These are phyloP conservation scores for Williopsis jadinii DNA, from an alignment of 1,139 yeast species.

Conservation along the genomic window DNA sequence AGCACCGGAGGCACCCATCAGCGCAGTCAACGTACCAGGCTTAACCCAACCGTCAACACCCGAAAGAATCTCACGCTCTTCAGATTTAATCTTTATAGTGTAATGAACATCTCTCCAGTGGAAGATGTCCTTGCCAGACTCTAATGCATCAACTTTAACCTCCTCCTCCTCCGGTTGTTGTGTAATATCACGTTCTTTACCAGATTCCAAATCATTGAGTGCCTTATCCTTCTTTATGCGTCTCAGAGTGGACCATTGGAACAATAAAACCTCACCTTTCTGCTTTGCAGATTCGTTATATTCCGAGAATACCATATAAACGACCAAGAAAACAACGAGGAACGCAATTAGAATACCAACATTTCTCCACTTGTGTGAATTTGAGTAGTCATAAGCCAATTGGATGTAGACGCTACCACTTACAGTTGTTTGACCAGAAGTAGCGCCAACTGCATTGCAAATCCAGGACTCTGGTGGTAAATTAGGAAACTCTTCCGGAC, in stretches of 20 bases:
- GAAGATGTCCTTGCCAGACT: slow-evolving; percentile 21
- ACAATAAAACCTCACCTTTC: slow-evolving; percentile 76
- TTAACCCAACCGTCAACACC: slow-evolving; percentile 81
- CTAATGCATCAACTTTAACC: slow-evolving; percentile 18
- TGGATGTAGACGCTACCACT: slow-evolving; percentile 52
- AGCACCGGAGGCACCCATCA: slow-evolving; percentile 88
- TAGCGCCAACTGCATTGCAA: slow-evolving; percentile 60
- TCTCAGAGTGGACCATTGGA: slow-evolving; percentile 41
- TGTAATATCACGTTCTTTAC: slow-evolving; percentile 14
- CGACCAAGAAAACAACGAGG: slow-evolving; percentile 26
- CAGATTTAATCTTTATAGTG: slow-evolving; percentile 51
- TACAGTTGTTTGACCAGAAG: slow-evolving; percentile 47
- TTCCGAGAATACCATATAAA: slow-evolving; percentile 48
- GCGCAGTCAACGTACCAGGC: slow-evolving; percentile 69
- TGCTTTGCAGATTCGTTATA: slow-evolving; percentile 68
- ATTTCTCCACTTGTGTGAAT: slow-evolving; percentile 75
- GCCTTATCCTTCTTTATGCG: slow-evolving; percentile 25
- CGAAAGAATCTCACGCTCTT: slow-evolving; percentile 55
- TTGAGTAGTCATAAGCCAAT: slow-evolving; percentile 48
- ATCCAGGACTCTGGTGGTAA: slow-evolving; percentile 39
- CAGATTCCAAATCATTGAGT: slow-evolving; percentile 23
- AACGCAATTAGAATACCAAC: slow-evolving; percentile 52
- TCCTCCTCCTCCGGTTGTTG: slow-evolving; percentile 16
- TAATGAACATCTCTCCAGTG: no score
- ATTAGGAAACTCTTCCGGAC: slow-evolving; percentile 27